Evolutionary conservation across 108 stramenopile species (phyloP), one percentile per base, ranked within the genome.

Genomic region (Bacterosira constricta): DNA sequence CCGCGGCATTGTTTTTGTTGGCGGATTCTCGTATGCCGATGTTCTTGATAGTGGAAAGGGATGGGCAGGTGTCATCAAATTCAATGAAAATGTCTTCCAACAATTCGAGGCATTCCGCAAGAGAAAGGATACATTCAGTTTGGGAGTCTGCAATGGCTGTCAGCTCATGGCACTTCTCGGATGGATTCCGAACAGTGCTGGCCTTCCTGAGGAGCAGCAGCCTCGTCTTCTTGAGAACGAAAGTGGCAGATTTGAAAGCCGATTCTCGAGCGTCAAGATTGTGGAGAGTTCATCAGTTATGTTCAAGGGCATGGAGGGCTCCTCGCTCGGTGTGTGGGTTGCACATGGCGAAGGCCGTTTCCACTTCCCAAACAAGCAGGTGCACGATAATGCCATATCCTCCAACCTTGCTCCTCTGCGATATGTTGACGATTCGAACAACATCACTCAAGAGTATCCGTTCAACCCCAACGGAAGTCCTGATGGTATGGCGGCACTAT

Each of bases 101-200:
- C 96, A 98, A 85, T 99, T 99, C 71, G 62, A 98, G 72, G 85
- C 81, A 11, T 99, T 99, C 90, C 90, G 90, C 38, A 86, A 77
- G 27, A 90, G 98, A 54, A 50, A 68, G 13, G 95, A 98, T 83
- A 99, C 98, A 2, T 99, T 99, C 83, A 96, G 95, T 66, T 87
- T 99, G 18, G 99, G 99, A 38, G 90, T 99, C 9, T 99, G 99
- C 83, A 99, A 99, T 69, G 99, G 99, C 46, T 99, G 99, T 83
- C 99, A 99, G 84, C 95, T 99, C 66, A 95, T 99, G 95, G 98
- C 98, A 3, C 81, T 99, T 39, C 89, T 99, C 17, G 99, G 99
- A 17, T 99, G 98, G 98, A 96, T 99, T 57, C 98, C 98, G 29
- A 84, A 71, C 39, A 68, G 35, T 26, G 86, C 83, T 27, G 92